Conservation (phyloP, 2,329 filamentous ascomycete species). For the Ascochyta lentis region DNA sequence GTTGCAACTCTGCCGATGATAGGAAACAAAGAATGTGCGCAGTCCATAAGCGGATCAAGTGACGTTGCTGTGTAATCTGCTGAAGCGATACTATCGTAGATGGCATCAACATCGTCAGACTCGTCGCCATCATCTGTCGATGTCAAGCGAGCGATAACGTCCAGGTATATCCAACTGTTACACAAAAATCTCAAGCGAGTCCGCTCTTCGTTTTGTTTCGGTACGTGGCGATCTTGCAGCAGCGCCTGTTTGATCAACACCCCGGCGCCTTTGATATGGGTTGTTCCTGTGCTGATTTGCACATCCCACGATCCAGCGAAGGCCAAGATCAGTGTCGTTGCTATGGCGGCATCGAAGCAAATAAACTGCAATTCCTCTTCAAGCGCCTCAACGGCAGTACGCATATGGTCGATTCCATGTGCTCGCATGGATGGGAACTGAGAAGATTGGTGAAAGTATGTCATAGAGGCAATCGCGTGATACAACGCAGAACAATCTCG, state of each 20-base stretch:
- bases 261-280: constrained; percentile 72
- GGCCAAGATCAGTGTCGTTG: constrained; percentile 72
- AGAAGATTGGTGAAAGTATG: constrained; percentile 70
- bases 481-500: constrained; percentile 69
- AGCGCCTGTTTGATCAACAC: constrained; percentile 68
- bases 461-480: constrained; percentile 72
- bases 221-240: constrained; percentile 52
- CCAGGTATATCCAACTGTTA: constrained; percentile 77
- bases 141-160: constrained; percentile 73
- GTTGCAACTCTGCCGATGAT: constrained; percentile 71
- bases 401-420: constrained; percentile 73
- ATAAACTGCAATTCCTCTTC: constrained; percentile 68
- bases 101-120: constrained; percentile 57
- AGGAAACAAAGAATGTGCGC: constrained; percentile 71
- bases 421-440: constrained; percentile 64
- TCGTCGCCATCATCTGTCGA: constrained; percentile 66
- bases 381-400: constrained; percentile 66
- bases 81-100: constrained; percentile 47
- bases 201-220: constrained; percentile 50
- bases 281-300: constrained; percentile 71
- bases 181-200: constrained; percentile 69
- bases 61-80: constrained; percentile 55
- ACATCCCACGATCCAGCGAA: constrained; percentile 76
- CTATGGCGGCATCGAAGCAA: constrained; percentile 69
- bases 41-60: constrained; percentile 76